These are phyloP conservation scores for Aspergillus biplanus DNA, from an alignment of 495 filamentous ascomycete genomes.

Conservation along the genomic window DNA sequence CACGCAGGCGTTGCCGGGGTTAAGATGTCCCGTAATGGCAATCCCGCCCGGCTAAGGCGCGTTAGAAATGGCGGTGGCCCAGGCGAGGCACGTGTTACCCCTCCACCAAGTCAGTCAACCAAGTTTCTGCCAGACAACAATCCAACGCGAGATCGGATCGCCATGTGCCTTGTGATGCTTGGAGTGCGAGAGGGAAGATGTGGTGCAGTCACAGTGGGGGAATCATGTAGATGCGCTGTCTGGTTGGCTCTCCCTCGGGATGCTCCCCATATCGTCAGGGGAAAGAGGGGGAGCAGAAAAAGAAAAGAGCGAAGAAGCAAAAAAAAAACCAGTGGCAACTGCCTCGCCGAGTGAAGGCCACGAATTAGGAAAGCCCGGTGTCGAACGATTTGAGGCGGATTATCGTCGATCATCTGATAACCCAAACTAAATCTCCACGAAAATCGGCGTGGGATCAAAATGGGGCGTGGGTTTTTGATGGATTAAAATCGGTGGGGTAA, in stretches of 20 bases:
- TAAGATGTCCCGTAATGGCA: constrained; percentile 14
- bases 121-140: constrained; percentile 5
- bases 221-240: background rate
- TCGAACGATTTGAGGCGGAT: constrained; percentile 5
- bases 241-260: constrained; percentile 5
- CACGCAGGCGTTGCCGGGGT: constrained; percentile 4
- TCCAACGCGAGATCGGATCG: constrained; percentile 11
- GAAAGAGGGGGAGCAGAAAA: background rate
- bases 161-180: constrained; percentile 13
- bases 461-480: constrained; percentile 15
- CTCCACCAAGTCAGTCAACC: background rate
- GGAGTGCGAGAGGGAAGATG: background rate
- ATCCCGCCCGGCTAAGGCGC: constrained; percentile 26
- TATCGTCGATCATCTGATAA: constrained; percentile 20
- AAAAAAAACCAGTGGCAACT: constrained; percentile 9
- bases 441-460: constrained; percentile 8
- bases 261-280: background rate
- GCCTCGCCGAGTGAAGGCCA: background rate
- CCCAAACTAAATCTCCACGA: constrained; percentile 15
- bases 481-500: constrained; percentile 4
- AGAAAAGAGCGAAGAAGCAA: background rate
- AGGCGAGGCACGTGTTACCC: constrained; percentile 17
- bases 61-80: constrained; percentile 14
- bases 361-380: background rate
- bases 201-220: background rate